Evolutionary conservation across 768 basidiomycete species (phyloP).

Genomic region (Hortiboletus campestris): DNA sequence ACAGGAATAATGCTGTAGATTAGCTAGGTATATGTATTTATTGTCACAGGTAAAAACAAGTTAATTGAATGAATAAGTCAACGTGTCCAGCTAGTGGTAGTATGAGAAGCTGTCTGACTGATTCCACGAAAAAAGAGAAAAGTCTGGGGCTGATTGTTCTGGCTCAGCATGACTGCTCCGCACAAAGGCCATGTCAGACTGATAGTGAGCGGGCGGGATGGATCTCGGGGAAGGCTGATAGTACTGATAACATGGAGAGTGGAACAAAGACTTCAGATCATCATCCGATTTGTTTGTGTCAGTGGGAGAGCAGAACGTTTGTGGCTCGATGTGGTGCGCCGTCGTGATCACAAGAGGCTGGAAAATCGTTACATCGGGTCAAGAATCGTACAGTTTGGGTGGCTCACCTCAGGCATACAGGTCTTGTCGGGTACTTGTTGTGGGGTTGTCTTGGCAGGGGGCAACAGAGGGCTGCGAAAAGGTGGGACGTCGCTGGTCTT

Average conservation of each 20-base stretch:
- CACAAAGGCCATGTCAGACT: slow-evolving; percentile 14
- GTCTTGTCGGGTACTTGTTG: neutral
- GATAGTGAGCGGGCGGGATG: slow-evolving; percentile 4
- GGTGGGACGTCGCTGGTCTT: slow-evolving; percentile 15
- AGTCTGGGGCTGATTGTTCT: slow-evolving; percentile 14
- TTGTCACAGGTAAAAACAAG: slow-evolving; percentile 1
- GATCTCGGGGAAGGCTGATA: slow-evolving; percentile 1
- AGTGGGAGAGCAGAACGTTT: neutral
- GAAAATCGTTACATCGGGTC: neutral
- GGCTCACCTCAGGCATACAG: slow-evolving; percentile 13
- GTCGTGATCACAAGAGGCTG: slow-evolving; percentile 6
- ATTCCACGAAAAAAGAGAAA: slow-evolving; percentile 24
- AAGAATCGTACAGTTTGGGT: neutral
- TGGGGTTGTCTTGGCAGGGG: slow-evolving; percentile 13
- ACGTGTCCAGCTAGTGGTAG: slow-evolving; percentile 15
- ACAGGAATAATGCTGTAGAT: slow-evolving; percentile 8
- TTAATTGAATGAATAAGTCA: slow-evolving; percentile 32
- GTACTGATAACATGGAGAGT: slow-evolving; percentile 1
- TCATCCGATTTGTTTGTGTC: neutral
- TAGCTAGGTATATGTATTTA: slow-evolving; percentile 12
- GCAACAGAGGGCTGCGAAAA: slow-evolving; percentile 32
- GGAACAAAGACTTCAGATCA: neutral
- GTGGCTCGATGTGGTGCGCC: slow-evolving; percentile 1
- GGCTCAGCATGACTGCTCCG: neutral
- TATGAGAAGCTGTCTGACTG: slow-evolving; percentile 21